phyloP scores from a whole-genome alignment of 163 green algal species.

The Scenedesmus sp. region DNA sequence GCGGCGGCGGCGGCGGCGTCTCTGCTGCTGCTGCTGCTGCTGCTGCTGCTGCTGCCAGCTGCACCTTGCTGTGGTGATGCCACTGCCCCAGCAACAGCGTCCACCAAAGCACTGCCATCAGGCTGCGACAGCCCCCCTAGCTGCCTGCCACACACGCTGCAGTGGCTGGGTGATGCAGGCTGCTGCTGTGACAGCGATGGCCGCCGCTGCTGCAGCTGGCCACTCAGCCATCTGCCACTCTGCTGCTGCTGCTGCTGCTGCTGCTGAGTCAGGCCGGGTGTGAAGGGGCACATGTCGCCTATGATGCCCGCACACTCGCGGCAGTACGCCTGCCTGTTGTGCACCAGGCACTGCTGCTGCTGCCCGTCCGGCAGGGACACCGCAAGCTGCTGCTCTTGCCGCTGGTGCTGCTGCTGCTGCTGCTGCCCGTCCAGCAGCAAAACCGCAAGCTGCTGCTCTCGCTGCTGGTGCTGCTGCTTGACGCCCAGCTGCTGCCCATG shows the following conservation, averaged over 20 bases:
- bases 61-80: neutral
- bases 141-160: constrained; percentile 29
- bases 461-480: neutral
- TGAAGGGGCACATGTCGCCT: constrained; percentile 52
- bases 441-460: neutral
- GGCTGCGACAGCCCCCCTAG: neutral
- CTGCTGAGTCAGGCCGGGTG: neutral
- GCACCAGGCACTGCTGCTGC: neutral
- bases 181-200: neutral
- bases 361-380: neutral
- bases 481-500: neutral
- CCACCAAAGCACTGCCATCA: neutral
- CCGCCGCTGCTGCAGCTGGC: constrained; percentile 20
- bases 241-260: neutral
- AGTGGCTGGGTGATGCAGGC: neutral
- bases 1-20: too few species aligned
- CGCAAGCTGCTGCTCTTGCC: constrained; percentile 4
- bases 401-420: neutral
- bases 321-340: constrained; percentile 45
- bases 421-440: neutral
- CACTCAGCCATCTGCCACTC: neutral
- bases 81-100: neutral
- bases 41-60: neutral
- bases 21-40: neutral
- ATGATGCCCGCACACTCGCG: constrained; percentile 51